Evolutionary conservation across 2,329 filamentous ascomycete genomes (phyloP).

Genomic region (Fusarium redolens): DNA sequence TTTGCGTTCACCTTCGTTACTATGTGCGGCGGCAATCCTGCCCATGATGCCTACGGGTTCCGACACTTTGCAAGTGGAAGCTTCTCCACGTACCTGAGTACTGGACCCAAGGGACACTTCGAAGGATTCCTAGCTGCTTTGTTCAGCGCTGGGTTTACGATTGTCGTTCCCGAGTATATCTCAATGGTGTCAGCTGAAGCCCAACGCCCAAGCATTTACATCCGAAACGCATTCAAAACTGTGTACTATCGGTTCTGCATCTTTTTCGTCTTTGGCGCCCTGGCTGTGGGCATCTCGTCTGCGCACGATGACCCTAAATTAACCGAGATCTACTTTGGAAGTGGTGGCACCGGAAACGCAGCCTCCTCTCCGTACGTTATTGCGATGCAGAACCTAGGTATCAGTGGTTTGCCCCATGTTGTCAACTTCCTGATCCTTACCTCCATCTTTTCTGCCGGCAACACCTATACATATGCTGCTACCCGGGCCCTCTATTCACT

Average conservation of each 20-base stretch:
- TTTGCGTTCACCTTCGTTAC: conserved; percentile 70
- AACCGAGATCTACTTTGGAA: conserved; percentile 58
- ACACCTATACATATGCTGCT: conserved; percentile 42
- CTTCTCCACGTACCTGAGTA: conserved; percentile 64
- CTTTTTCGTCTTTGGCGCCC: conserved; percentile 51
- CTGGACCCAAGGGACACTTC: conserved; percentile 71
- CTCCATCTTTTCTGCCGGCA: too few species aligned
- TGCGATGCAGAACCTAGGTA: too few species aligned
- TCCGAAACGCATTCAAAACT: conserved; percentile 62
- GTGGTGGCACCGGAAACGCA: conserved; percentile 54
- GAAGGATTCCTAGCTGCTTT: conserved; percentile 74
- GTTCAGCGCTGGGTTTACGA: conserved; percentile 68
- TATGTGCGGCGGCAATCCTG: conserved; percentile 69
- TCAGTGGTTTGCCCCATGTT: too few species aligned
- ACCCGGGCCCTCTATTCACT: conserved; percentile 62
- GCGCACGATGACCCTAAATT: conserved; percentile 69
- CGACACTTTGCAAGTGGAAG: conserved; percentile 71
- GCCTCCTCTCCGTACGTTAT: too few species aligned
- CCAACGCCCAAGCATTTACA: conserved; percentile 65
- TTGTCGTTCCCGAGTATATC: conserved; percentile 72
- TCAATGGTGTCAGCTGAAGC: conserved; percentile 73
- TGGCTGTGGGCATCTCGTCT: conserved; percentile 70
- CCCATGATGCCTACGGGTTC: conserved; percentile 69
- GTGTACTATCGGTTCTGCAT: conserved; percentile 63
- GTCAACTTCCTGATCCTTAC: too few species aligned